phyloP scores from a whole-genome alignment of 164 flowering plant genomes.

The Aristolochia contorta region DNA sequence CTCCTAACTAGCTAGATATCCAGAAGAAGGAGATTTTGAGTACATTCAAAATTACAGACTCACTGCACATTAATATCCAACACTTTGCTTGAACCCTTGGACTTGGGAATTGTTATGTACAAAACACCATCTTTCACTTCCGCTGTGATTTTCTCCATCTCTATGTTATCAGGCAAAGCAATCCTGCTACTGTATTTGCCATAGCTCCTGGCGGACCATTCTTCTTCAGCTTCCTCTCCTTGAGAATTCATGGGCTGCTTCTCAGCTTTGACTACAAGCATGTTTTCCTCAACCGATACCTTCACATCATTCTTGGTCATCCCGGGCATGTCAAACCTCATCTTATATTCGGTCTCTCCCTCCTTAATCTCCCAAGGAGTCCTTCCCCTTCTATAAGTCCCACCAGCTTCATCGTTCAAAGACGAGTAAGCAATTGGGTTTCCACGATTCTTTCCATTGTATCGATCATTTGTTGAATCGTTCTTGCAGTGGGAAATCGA shows the following conservation, averaged over 20 bases:
- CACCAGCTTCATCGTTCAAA: slow-evolving; percentile 17
- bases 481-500: slow-evolving; percentile 66
- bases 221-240: slow-evolving; percentile 20
- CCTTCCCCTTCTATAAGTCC: slow-evolving; percentile 49
- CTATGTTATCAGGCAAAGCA: slow-evolving; percentile 68
- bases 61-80: slow-evolving; percentile 52
- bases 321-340: slow-evolving; percentile 92
- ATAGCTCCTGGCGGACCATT: slow-evolving; percentile 64
- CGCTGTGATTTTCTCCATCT: slow-evolving; percentile 68
- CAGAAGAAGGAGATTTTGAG: too few relatives aligned
- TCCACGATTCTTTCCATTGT: slow-evolving; percentile 75
- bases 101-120: slow-evolving; percentile 65
- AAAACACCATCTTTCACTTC: slow-evolving; percentile 78
- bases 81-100: slow-evolving; percentile 22
- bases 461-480: slow-evolving; percentile 85
- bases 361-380: slow-evolving; percentile 92
- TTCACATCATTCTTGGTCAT: slow-evolving; percentile 77
- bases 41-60: background rate
- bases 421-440: slow-evolving; percentile 39
- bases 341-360: slow-evolving; percentile 41
- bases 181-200: slow-evolving; percentile 61
- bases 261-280: slow-evolving; percentile 71
- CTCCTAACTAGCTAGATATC: too few relatives aligned
- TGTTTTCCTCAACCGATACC: slow-evolving; percentile 75
- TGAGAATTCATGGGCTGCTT: slow-evolving; percentile 15